These are phyloP conservation scores for Parasitella parasitica DNA, from an alignment of 371 early-diverging fungal species.

Conservation along the genomic window DNA sequence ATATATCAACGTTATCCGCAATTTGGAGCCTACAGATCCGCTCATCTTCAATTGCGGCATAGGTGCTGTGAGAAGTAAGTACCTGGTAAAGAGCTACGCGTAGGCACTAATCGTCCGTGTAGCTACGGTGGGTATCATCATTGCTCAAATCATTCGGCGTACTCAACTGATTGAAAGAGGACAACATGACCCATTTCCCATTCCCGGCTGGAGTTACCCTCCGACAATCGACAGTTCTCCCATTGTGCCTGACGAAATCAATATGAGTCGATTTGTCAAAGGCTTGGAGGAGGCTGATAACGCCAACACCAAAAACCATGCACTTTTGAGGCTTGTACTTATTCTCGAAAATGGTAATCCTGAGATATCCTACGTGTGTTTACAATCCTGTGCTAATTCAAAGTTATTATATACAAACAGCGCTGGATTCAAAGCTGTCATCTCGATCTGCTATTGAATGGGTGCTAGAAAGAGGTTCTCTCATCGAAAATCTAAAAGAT, in stretches of 20 bases:
- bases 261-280: conserved; percentile 18
- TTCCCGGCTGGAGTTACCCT: conserved; percentile 38
- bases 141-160: conserved; percentile 60
- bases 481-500: conserved; percentile 59
- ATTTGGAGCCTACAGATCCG: conserved; percentile 49
- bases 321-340: conserved; percentile 55
- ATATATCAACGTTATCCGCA: conserved; percentile 58
- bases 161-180: conserved; percentile 52
- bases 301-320: conserved; percentile 47
- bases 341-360: conserved; percentile 58
- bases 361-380: neutral
- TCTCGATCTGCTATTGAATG: conserved; percentile 61
- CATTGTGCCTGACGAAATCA: conserved; percentile 23
- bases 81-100: neutral
- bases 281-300: conserved; percentile 50
- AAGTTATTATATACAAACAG: conserved; percentile 21
- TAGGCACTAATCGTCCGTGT: neutral
- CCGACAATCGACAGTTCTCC: conserved; percentile 2
- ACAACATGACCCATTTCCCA: conserved; percentile 46
- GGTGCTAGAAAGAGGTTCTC: conserved; percentile 51
- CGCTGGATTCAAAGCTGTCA: conserved; percentile 32
- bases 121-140: conserved; percentile 70
- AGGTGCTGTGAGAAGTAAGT: conserved; percentile 71
- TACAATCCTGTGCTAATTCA: neutral
- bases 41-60: conserved; percentile 77